Conservation (phyloP, 805 yeast genomes). For the Candida dajiaensis region DNA sequence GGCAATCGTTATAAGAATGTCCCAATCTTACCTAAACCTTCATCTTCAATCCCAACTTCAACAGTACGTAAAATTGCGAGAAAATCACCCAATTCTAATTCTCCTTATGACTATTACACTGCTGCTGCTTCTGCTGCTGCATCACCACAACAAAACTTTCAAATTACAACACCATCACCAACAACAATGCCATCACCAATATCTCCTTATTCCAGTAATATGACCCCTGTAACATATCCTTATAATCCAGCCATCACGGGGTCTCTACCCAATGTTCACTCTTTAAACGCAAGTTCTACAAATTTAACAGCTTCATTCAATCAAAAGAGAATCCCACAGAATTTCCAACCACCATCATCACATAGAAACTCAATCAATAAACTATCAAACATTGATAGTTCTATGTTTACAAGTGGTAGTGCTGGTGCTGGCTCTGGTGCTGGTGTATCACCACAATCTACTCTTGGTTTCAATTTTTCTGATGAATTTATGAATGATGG, state of each 20-base stretch:
- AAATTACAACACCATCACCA: constrained; percentile 17
- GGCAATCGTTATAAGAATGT: constrained; percentile 20
- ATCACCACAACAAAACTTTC: constrained; percentile 16
- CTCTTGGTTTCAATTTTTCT: not conserved
- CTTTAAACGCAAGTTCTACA: constrained; percentile 14
- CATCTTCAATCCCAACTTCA: constrained; percentile 8
- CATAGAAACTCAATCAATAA: not conserved
- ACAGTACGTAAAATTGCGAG: constrained; percentile 6
- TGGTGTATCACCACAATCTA: not conserved
- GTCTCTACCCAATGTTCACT: constrained; percentile 14
- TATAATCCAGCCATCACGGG: constrained; percentile 7
- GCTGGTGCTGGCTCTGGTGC: too few relatives aligned
- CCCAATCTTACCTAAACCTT: constrained; percentile 25
- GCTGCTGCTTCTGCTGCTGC: too few relatives aligned
- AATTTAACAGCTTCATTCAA: constrained; percentile 23
- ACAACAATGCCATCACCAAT: constrained; percentile 23
- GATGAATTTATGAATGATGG: not conserved
- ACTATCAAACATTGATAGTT: not conserved
- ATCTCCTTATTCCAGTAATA: constrained; percentile 15
- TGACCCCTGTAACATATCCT: not conserved
- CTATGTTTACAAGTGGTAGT: not conserved
- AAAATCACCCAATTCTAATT: constrained; percentile 6
- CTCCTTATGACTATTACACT: constrained; percentile 14
- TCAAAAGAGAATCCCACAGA: constrained; percentile 24
- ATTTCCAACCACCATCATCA: constrained; percentile 10